phyloP scores from a whole-genome alignment of 768 basidiomycete species.

The Butyriboletus loyo region DNA sequence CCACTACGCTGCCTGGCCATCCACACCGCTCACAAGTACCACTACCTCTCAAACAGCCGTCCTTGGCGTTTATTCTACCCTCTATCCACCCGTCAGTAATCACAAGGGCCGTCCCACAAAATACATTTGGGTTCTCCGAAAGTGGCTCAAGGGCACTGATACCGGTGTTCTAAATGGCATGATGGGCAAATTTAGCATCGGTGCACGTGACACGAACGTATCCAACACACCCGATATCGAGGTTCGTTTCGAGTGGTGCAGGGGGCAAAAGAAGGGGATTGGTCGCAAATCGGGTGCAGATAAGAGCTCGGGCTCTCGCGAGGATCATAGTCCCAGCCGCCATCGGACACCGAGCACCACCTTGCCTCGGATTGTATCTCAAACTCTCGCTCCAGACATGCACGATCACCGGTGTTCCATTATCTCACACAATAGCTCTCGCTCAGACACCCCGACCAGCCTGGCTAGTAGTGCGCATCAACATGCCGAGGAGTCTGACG shows the following conservation, averaged over 20 bases:
- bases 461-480: slow-evolving; percentile 15
- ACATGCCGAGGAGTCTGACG: slow-evolving; percentile 50
- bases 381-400: slow-evolving; percentile 8
- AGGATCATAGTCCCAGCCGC: slow-evolving; percentile 12
- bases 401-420: slow-evolving; percentile 38
- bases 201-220: slow-evolving; percentile 21
- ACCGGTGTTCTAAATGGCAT: slow-evolving; percentile 44
- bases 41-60: slow-evolving; percentile 40
- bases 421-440: slow-evolving; percentile 39
- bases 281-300: slow-evolving; percentile 20
- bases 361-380: slow-evolving; percentile 6
- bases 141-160: slow-evolving; percentile 66
- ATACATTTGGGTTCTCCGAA: slow-evolving; percentile 76
- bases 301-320: slow-evolving; percentile 11
- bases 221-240: slow-evolving; percentile 46
- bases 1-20: slow-evolving; percentile 11
- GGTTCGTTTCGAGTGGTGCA: slow-evolving; percentile 78
- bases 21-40: slow-evolving; percentile 10
- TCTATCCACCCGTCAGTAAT: slow-evolving; percentile 46
- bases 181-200: slow-evolving; percentile 37
- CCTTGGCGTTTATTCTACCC: slow-evolving; percentile 69
- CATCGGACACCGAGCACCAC: slow-evolving; percentile 6
- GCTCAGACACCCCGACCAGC: slow-evolving; percentile 32
- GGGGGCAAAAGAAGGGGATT: slow-evolving; percentile 31
- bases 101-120: slow-evolving; percentile 39